Evolutionary conservation across 441 rosid genomes (phyloP).

Genomic region (Rhodomyrtus psidioides): DNA sequence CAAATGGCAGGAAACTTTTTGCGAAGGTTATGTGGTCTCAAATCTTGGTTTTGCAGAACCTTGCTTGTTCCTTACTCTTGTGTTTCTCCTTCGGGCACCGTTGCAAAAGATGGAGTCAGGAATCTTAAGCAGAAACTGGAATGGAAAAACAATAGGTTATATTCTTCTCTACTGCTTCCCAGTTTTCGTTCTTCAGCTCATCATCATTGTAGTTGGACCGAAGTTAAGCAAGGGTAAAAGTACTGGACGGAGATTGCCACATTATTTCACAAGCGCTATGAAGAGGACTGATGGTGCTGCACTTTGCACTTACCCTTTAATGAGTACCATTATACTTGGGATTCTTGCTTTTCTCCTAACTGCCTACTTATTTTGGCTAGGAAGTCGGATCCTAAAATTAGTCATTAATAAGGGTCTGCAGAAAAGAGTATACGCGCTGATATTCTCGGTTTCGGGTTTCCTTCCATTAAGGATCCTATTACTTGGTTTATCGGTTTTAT

Average conservation of each 20-base stretch:
- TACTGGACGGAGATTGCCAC: slow-evolving; percentile 38
- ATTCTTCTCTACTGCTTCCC: slow-evolving; percentile 75
- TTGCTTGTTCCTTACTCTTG: slow-evolving; percentile 75
- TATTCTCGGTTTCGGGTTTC: slow-evolving; percentile 79
- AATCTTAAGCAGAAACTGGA: slow-evolving; percentile 64
- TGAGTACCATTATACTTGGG: slow-evolving; percentile 79
- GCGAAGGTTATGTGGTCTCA: slow-evolving; percentile 90
- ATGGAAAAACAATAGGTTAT: slow-evolving; percentile 54
- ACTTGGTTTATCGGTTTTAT: slow-evolving; percentile 75
- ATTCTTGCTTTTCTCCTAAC: slow-evolving; percentile 60
- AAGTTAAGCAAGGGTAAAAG: slow-evolving; percentile 42
- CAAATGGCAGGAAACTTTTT: slow-evolving; percentile 81
- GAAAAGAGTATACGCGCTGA: slow-evolving; percentile 76
- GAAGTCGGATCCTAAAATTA: slow-evolving; percentile 74
- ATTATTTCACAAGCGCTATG: slow-evolving; percentile 47
- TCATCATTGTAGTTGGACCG: slow-evolving; percentile 59
- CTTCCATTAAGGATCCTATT: slow-evolving; percentile 80
- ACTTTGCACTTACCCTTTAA: slow-evolving; percentile 84
- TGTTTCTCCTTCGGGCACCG: slow-evolving; percentile 92
- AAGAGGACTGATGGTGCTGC: slow-evolving; percentile 30
- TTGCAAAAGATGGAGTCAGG: slow-evolving; percentile 71
- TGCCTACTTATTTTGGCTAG: slow-evolving; percentile 78
- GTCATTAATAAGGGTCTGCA: slow-evolving; percentile 90
- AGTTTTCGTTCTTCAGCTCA: slow-evolving; percentile 70
- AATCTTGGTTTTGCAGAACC: slow-evolving; percentile 98